Evolutionary conservation across 1,139 yeast genomes (phyloP), one percentile per base, ranked within the genome.

Genomic region (Dujonia santamariae): DNA sequence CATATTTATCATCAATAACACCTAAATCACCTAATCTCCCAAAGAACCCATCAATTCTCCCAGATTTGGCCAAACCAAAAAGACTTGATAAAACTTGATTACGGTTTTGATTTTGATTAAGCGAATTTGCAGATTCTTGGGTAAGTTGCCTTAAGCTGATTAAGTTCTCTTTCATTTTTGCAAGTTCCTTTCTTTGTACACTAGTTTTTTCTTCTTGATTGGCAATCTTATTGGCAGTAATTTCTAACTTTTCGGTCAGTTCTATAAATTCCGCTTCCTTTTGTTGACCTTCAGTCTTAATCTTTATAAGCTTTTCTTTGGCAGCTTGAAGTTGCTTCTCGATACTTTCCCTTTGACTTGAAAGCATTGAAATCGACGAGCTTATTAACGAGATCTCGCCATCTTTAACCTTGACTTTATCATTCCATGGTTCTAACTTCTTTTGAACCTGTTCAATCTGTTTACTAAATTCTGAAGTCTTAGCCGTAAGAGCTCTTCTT

Each of bases 21-120:
- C 97, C 99, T 32, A 94, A 64, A 46, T 86, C 95, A 12, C 98
- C 99, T 14, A 94, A 63, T 38, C 97, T 69, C 0, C 97, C 98
- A 53, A 85, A 73, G 47, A 90, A 87, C 0, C 97, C 98, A 12
- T 68, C 67, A 26, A 94, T 76, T 52, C 97, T 74, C 9, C 97
- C 97, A 3, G 95, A 75, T 39, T 80, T 79, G 36, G 82, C 81
- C 30, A 92, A 62, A 43, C 84, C 75, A 39, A 72, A 63, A 40
- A 94, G 67, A 15, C 92, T 85, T 0, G 78, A 54, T 16, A 90
- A 65, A 7, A 92, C 95, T 40, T 79, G 76, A 46, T 76, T 85
- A 50, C 84, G 85, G 40, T 86, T 84, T 47, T 82, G 80, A 12
- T 66, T 64, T 18, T 62, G 76, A 2, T 77, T 67, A 19, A 80